Conservation (phyloP, 2,329 filamentous ascomycete genomes). For the Clonostachys rhizophaga region DNA sequence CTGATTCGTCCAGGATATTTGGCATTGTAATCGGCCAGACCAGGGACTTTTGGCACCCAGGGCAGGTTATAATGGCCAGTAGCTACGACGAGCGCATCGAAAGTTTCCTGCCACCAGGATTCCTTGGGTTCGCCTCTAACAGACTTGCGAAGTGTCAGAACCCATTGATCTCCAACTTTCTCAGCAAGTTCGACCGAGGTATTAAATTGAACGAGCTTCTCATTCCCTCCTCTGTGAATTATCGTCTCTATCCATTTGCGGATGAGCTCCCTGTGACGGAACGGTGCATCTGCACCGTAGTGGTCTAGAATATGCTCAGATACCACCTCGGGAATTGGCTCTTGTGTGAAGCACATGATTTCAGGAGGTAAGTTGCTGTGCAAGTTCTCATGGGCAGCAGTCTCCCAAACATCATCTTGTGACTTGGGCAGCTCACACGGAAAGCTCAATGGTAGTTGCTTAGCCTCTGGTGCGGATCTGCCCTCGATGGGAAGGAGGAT, state of each 20-base stretch:
- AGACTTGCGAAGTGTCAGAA: constrained; percentile 37
- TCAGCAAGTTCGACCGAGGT: constrained; percentile 58
- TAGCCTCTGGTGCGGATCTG: too few relatives aligned
- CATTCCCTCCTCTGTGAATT: constrained; percentile 48
- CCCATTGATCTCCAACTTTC: constrained; percentile 45
- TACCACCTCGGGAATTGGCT: constrained; percentile 38
- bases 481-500: too few relatives aligned
- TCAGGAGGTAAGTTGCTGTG: constrained; percentile 59
- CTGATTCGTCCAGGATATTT: constrained; percentile 41
- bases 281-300: constrained; percentile 55
- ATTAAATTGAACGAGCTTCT: constrained; percentile 44
- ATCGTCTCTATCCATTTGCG: constrained; percentile 9
- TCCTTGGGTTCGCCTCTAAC: constrained; percentile 31
- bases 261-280: constrained; percentile 56
- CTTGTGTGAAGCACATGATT: constrained; percentile 57
- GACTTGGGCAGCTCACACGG: too few relatives aligned
- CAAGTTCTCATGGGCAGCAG: constrained; percentile 49
- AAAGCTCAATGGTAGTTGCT: too few relatives aligned
- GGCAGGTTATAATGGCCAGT: constrained; percentile 58
- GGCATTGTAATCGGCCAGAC: constrained; percentile 40
- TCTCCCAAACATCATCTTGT: too few relatives aligned
- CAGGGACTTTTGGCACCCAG: constrained; percentile 44
- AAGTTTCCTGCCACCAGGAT: constrained; percentile 59
- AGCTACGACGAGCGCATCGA: constrained; percentile 57
- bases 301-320: constrained; percentile 19